These are phyloP conservation scores for Aspergillus calidoustus DNA, from an alignment of 2,329 filamentous ascomycete species.

Conservation along the genomic window DNA sequence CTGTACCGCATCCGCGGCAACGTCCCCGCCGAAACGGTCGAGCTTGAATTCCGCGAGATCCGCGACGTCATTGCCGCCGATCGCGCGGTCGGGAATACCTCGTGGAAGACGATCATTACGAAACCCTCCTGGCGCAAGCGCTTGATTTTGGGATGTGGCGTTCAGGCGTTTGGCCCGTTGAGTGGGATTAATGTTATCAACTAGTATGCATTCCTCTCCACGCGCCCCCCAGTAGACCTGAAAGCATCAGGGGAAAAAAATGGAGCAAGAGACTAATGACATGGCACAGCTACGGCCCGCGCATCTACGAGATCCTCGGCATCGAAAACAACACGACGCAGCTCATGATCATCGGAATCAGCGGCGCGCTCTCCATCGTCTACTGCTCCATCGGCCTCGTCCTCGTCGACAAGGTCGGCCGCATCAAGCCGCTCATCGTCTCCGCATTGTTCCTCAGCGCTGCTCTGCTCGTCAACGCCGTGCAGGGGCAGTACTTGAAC, in stretches of 20 bases:
- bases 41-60: conserved; percentile 50
- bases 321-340: conserved; percentile 36
- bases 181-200: conserved; percentile 54
- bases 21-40: conserved; percentile 39
- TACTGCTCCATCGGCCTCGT: conserved; percentile 55
- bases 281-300: conserved; percentile 7
- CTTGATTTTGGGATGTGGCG: conserved; percentile 52
- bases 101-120: conserved; percentile 24
- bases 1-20: conserved; percentile 36
- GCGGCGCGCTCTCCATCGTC: conserved; percentile 54
- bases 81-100: conserved; percentile 18
- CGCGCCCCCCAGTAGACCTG: not conserved
- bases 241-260: no score
- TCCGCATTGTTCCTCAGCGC: conserved; percentile 47
- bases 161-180: conserved; percentile 55
- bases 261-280: not conserved
- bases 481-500: conserved; percentile 12
- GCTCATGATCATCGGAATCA: conserved; percentile 58
- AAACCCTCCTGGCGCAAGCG: conserved; percentile 47
- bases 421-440: conserved; percentile 54
- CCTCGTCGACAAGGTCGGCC: conserved; percentile 53
- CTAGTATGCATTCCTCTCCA: not conserved
- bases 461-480: conserved; percentile 31
- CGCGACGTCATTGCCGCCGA: conserved; percentile 46
- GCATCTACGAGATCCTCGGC: conserved; percentile 12